phyloP scores from a whole-genome alignment of 352 stramenopile species.

The Pythium oligandrum region DNA sequence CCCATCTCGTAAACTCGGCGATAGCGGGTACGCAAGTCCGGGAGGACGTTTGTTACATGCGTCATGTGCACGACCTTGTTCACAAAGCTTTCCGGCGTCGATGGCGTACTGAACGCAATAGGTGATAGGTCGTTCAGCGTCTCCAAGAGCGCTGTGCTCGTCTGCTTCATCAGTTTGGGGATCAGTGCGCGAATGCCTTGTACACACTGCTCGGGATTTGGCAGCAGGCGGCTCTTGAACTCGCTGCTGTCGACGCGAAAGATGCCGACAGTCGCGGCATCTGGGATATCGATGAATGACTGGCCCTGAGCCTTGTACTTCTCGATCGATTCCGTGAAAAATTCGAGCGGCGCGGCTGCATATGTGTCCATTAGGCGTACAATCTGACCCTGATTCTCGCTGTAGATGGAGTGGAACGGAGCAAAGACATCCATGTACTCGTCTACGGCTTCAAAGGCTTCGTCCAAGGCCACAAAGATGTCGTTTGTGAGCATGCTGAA shows the following conservation, averaged over 20 bases:
- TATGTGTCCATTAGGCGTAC: slow-evolving; percentile 62
- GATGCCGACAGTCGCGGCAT: slow-evolving; percentile 86
- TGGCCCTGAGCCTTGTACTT: slow-evolving; percentile 76
- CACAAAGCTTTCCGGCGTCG: slow-evolving; percentile 74
- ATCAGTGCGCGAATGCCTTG: slow-evolving; percentile 75
- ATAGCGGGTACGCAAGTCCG: slow-evolving; percentile 67
- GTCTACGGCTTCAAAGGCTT: slow-evolving; percentile 74
- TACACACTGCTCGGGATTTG: slow-evolving; percentile 87
- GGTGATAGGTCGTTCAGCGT: slow-evolving; percentile 83
- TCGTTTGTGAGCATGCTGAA: slow-evolving; percentile 83
- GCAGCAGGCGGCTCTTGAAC: slow-evolving; percentile 87
- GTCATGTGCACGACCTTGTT: slow-evolving; percentile 88
- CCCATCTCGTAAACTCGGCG: slow-evolving; percentile 84
- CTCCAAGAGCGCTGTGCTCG: slow-evolving; percentile 72
- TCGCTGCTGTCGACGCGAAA: slow-evolving; percentile 87
- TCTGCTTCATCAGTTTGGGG: slow-evolving; percentile 88
- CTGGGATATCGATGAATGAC: slow-evolving; percentile 82
- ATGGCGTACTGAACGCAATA: slow-evolving; percentile 66
- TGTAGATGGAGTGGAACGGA: slow-evolving; percentile 84
- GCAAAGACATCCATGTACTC: slow-evolving; percentile 89
- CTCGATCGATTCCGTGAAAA: slow-evolving; percentile 78
- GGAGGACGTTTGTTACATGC: slow-evolving; percentile 52
- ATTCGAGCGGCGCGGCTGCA: slow-evolving; percentile 61
- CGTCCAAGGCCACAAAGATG: slow-evolving; percentile 78
- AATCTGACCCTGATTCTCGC: slow-evolving; percentile 80